These are phyloP conservation scores for Scleroderma citrinum DNA, from an alignment of 768 basidiomycete species.

Conservation along the genomic window DNA sequence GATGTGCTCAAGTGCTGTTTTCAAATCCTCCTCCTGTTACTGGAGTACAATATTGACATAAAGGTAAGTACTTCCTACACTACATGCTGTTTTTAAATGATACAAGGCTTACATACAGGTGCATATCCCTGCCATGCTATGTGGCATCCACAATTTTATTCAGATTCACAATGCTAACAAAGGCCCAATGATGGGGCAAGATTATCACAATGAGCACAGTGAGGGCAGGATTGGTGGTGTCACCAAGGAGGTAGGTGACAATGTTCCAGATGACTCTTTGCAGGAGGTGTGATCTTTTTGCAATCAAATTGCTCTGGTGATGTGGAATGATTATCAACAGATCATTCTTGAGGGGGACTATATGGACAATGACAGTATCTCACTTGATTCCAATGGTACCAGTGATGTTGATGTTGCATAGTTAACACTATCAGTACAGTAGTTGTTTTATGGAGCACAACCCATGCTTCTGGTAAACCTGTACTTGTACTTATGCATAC, in stretches of 20 bases:
- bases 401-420: not conserved
- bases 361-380: not conserved
- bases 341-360: too few species aligned
- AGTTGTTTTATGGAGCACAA: too few species aligned
- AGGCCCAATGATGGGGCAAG: not conserved
- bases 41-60: constrained; percentile 10
- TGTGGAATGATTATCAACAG: too few species aligned
- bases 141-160: constrained; percentile 23
- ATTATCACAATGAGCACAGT: not conserved
- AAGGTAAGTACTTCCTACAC: constrained; percentile 18
- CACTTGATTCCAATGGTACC: not conserved
- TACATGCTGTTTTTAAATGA: constrained; percentile 17
- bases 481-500: too few species aligned
- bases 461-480: too few species aligned
- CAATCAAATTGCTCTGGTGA: too few species aligned
- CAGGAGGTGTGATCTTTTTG: too few species aligned
- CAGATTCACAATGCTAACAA: constrained; percentile 7
- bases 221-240: too few species aligned
- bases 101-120: constrained; percentile 10
- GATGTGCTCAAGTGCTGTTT: constrained; percentile 30
- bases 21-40: constrained; percentile 9
- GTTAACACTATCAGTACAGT: too few species aligned
- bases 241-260: too few species aligned
- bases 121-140: constrained; percentile 14
- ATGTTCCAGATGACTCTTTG: too few species aligned